Base-by-base conservation (phyloP, 2,329 filamentous ascomycete genomes). In the Verticillium longisporum region DNA sequence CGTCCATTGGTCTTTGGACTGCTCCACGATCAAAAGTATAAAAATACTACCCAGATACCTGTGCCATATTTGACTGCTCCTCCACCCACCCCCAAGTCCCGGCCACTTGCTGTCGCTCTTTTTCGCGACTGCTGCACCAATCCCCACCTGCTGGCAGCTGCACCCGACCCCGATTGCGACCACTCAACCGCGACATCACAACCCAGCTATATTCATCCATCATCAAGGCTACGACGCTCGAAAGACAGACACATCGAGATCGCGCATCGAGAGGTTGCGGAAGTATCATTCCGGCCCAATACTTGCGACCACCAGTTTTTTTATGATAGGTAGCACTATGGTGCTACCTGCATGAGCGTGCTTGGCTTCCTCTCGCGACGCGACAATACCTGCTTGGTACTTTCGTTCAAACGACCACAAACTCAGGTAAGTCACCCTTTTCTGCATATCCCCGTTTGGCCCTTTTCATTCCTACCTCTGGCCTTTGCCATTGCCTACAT, bases 1-100 rank as follows among this genome's bases (percentile, higher is more conserved):
- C 56, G 56, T 38, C 38, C 56, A 38, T 58, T 50, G 45, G 45
- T 21, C 45, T 50, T 50, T 50, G 45, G 45, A 21, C 45, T 50
- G 45, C 45, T 50, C 45, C 45, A 50, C 45, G 45, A 50, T 50
- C 56, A 61, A 60, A 60, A 58, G 63, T 65, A 65, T 63, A 65
- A 64, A 65, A 64, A 61, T 65, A 63, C 63, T 61, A 50, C 60
- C 63, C 61, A 60, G 57, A 45, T 59, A 59, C 57, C 57, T 54
- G 32, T 54, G 57, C 57, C 57, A 59, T 59, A 59, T 45, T 59
- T 59, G 41, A 59, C 57, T 54, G 45, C 57, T 45, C 57, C 57
- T 62, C 57, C 57, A 45, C 57, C 57, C 57, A 59, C 18, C 41
- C 50, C 57, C 38, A 60, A 60, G 60, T 56, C 60, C 60, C 34